Evolutionary conservation across 768 basidiomycete species (phyloP), one percentile per base, ranked within the genome.

Genomic region (Termitomyces sp.): DNA sequence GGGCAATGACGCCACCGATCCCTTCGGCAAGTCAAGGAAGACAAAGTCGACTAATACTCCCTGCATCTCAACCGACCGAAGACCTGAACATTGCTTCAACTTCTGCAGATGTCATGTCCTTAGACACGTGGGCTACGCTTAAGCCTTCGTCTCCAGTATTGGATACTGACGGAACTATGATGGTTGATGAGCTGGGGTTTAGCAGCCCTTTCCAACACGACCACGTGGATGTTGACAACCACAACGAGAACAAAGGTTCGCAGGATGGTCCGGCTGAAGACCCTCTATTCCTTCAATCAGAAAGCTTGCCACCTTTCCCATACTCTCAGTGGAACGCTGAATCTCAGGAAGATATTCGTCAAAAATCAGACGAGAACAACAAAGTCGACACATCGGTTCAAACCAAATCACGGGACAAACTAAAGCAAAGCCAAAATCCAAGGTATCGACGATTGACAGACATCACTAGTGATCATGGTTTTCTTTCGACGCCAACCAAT

Each of bases 261-360:
- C 51, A 52, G 36, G 49, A 56, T 47, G 49, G 36, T 54, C 47
- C 55, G 38, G 41, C 26, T 33, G 52, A 52, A 43, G 54, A 64
- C 18, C 78, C 80, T 16, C 65, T 84, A 50, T 87, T 87, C 64
- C 67, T 83, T 28, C 75, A 72, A 18, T 72, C 79, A 28, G 76
- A 77, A 60, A 85, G 79, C 61, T 84, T 83, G 64, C 66, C 74
- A 38, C 74, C 79, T 0, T 79, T 82, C 58, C 84, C 81, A 8
- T 80, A 81, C 58, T 84, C 83, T 20, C 80, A 81, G 63, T 74
- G 72, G 62, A 71, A 67, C 58, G 68, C 53, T 43, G 57, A 43
- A 45, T 56, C 62, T 24, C 52, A 57, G 7, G 36, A 51, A 16
- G 49, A 56, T 52, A 56, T 53, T 52, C 26, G 11, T 20, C 28